A percentile compares a stretch with the other conserved stretches of the same genome.
Evolutionary conservation across 345 rosid species (phyloP).

Genomic region (Syzygium aromaticum): DNA sequence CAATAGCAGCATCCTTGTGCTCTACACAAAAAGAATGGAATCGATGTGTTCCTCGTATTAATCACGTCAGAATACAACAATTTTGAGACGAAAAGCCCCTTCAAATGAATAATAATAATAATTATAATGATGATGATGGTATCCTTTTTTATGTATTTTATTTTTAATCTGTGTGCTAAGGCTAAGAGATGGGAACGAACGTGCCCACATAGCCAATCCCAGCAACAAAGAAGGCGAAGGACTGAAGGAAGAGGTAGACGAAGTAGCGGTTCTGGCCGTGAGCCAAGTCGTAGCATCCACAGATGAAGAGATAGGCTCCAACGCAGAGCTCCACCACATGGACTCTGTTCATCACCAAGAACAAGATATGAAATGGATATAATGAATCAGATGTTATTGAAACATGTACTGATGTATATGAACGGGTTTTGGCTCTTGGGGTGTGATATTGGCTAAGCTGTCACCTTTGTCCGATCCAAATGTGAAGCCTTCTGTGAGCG

Average conservation of each 20-base stretch:
- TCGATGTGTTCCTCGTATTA: not conserved
- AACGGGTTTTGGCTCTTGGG: not conserved
- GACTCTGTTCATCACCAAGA: slow-evolving; percentile 29
- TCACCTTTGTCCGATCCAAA: slow-evolving; percentile 64
- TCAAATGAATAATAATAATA: not conserved
- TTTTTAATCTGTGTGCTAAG: not conserved
- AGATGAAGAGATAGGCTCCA: slow-evolving; percentile 63
- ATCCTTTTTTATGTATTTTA: not conserved
- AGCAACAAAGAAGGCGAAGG: slow-evolving; percentile 62
- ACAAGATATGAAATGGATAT: not conserved
- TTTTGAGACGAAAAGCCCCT: not conserved
- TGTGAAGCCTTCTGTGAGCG: slow-evolving; percentile 28
- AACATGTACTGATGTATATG: not conserved
- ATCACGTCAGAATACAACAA: not conserved
- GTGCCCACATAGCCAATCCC: slow-evolving; percentile 78
- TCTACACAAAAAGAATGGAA: not conserved
- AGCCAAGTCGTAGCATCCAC: slow-evolving; percentile 63
- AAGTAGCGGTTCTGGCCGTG: slow-evolving; percentile 59
- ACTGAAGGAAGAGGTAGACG: slow-evolving; percentile 56
- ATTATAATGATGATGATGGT: not conserved
- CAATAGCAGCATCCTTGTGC: not conserved
- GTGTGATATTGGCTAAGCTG: not conserved
- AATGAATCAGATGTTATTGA: not conserved
- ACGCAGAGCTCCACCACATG: slow-evolving; percentile 59
- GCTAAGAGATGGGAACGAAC: slow-evolving; percentile 34